Base-by-base conservation (phyloP, 2,329 filamentous ascomycete species). In the Pseudocercospora crystallina region DNA sequence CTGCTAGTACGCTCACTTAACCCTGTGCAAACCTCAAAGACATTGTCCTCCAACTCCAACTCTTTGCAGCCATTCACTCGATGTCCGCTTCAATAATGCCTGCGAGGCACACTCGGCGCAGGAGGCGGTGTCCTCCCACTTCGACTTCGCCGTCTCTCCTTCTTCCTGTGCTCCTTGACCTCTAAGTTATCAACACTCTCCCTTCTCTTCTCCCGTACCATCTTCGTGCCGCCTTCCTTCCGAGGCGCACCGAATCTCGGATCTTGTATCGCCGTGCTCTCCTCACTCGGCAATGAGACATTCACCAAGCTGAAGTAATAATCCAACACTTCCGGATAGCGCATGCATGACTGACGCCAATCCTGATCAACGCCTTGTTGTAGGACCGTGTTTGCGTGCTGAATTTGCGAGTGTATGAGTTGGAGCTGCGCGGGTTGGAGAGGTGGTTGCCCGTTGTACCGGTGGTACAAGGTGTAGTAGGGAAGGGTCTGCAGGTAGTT, bases 271-370 rank as follows among this genome's bases (percentile, higher is more conserved):
- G 63, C 61, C 12, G 64, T 58, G 26, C 70, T 69, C 12, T 65
- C 57, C 50, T 89, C 84, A 35, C 72, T 71, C 0, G 87, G 87
- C 4, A 89, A 70, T 15, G 76, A 80, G 51, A 90, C 67, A 47
- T 84, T 80, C 32, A 90, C 84, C 33, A 90, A 74, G 52, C 81
- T 77, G 70, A 86, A 91, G 66, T 87, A 91, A 70, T 91, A 90
- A 69, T 90, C 85, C 47, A 92, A 75, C n/a, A 91, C 84, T 65
- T 90, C 86, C 4, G 87, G 88, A 61, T 91, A 92, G 47, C 84
- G 80, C 61, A 89, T 81, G 34, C 90, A 87, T 41, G 84, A 86
- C 29, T 81, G 77, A 62, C 85, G 81, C 87, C 87, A 92, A 71
- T 90, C 87, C 55, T 87, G 84, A 62, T 90, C 86, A 62, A 90